Conservation (phyloP, 225 moss, liverwort and hornwort species). For the Marchantia paleacea region DNA sequence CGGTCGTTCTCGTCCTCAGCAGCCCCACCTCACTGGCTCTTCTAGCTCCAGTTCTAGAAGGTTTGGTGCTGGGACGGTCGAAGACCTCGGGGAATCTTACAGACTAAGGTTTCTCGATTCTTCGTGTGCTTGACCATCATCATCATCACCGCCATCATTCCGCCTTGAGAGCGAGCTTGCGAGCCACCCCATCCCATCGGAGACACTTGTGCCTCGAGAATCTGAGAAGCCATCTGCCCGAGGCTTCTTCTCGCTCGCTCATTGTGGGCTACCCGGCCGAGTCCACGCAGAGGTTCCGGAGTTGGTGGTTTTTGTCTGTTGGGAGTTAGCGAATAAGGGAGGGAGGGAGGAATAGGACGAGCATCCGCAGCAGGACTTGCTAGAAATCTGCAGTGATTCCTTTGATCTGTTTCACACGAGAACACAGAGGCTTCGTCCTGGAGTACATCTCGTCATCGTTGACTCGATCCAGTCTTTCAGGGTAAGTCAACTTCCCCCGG, state of each 20-base stretch:
- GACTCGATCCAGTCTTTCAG: constrained; percentile 18
- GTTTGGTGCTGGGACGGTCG: background rate
- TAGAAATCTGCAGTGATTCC: background rate
- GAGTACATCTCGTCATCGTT: constrained; percentile 1
- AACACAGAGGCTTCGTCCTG: background rate
- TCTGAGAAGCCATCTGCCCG: background rate
- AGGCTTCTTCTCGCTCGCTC: no score
- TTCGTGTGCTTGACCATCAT: background rate
- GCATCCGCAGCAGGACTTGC: background rate
- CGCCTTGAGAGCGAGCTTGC: no score
- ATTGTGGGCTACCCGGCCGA: background rate
- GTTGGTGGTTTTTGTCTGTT: constrained; percentile 7
- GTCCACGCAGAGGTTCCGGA: background rate
- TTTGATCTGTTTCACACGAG: background rate
- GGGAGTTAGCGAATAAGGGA: background rate
- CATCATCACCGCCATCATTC: no score
- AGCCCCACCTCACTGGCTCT: background rate
- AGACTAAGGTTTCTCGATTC: background rate
- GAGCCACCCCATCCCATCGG: background rate
- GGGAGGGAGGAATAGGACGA: background rate
- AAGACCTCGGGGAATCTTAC: background rate
- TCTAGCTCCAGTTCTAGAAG: background rate
- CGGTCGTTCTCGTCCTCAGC: background rate
- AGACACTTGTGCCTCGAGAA: background rate
- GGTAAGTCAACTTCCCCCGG: background rate